Evolutionary conservation across 2,329 filamentous ascomycete genomes (phyloP), one percentile per base, ranked within the genome.

Genomic region (Venturiaceae sp.): DNA sequence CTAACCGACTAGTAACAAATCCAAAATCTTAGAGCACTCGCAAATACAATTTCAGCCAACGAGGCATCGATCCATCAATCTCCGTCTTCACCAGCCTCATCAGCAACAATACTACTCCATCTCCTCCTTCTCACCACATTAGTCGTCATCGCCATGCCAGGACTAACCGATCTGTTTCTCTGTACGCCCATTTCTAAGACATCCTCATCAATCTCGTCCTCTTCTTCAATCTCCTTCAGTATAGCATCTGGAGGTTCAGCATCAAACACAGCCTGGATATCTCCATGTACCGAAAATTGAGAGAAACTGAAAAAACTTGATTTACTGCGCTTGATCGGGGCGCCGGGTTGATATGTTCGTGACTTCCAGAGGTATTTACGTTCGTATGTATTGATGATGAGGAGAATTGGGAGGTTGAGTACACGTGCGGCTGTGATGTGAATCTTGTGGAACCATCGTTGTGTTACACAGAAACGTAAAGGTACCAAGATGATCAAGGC

Each of bases 361-460:
- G 73, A 71, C 81, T 74, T 75, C 86, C 87, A 90, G 16, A 92
- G 78, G 9, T 83, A 75, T 5, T 81, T 80, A 55, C 90, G 83
- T 71, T 95, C 90, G 62, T 85, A 80, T 21, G 85, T 72, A 19
- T 85, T 83, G 61, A 95, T 87, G 60, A 86, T 65, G 3, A 92
- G 77, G 1, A 95, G 77, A 5, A 92, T 75, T 0, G 90, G 90
- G 2, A 88, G 77, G 69, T 94, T 94, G 65, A 92, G 79, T 8
- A 84, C 74, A 37, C 88, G 84, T 23, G 94, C 86, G 9, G 83
- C 82, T 60, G 84, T 83, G 59, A 95, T 88, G 68, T 95, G 91
- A 66, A 92, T 87, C 72, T 92, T 94, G 76, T 95, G 90, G 68
- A 94, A 94, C 88, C 88, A 92, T 47, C 90, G 84, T 0, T 87